phyloP scores from a whole-genome alignment of 768 basidiomycete genomes.

The Russula abietina region DNA sequence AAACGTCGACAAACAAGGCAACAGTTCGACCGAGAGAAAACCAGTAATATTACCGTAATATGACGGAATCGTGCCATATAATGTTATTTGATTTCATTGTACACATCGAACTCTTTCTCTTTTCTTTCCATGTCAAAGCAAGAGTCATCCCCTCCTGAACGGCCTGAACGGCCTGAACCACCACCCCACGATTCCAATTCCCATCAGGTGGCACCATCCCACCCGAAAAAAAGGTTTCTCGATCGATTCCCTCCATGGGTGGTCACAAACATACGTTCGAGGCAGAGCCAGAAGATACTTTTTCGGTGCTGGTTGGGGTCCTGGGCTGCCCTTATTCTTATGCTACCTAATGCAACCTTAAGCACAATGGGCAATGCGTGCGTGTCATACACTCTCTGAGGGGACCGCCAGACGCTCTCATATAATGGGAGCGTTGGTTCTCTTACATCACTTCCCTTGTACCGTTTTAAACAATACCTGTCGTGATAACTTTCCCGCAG shows the following conservation, averaged over 20 bases:
- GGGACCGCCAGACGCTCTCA: background rate
- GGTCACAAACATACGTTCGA: conserved; percentile 33
- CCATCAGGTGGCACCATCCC: background rate
- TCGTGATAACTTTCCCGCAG: background rate
- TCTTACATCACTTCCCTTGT: background rate
- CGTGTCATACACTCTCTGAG: conserved; percentile 24
- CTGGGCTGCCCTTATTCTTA: conserved; percentile 36
- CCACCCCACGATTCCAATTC: background rate
- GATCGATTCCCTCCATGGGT: conserved; percentile 38
- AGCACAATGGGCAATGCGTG: conserved; percentile 38
- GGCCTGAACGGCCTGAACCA: no score
- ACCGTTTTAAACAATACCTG: background rate
- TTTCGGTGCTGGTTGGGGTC: conserved; percentile 39
- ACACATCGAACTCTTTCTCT: background rate
- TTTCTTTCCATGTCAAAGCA: conserved; percentile 10
- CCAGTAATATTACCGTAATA: no score
- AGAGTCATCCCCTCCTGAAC: background rate
- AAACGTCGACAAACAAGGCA: no score
- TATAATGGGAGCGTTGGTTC: background rate
- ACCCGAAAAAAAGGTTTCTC: conserved; percentile 12
- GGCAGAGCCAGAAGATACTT: conserved; percentile 35
- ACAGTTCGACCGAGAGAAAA: no score
- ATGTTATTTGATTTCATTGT: no score
- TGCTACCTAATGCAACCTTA: conserved; percentile 38
- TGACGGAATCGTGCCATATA: no score